Percentiles rank a stretch among this genome's conserved stretches.
Evolutionary conservation across 108 stramenopile genomes (phyloP).

Genomic region (Nitzschia sp.): DNA sequence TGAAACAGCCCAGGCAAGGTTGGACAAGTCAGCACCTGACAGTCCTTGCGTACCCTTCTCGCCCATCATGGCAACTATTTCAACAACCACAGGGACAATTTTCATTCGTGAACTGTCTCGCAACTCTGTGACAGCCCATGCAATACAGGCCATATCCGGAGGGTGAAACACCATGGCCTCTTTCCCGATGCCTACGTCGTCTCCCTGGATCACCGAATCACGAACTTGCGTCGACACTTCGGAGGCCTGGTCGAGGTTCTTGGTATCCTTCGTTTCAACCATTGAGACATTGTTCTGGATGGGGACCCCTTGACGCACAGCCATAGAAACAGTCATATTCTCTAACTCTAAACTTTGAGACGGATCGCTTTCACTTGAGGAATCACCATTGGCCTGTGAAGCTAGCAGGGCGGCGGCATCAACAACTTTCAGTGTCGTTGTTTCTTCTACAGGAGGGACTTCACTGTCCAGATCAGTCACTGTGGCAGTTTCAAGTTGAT

Average conservation of each 20-base stretch:
- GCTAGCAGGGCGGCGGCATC: constrained; percentile 45
- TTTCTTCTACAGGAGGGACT: constrained; percentile 15
- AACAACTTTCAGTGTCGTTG: constrained; percentile 31
- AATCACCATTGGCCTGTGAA: background rate
- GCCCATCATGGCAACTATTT: constrained; percentile 33
- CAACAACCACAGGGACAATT: constrained; percentile 33
- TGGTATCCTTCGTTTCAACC: background rate
- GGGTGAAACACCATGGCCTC: constrained; percentile 26
- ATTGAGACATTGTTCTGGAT: background rate
- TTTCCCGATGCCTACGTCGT: constrained; percentile 1
- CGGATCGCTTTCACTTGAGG: no score
- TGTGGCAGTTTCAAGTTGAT: background rate
- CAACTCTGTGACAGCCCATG: constrained; percentile 62
- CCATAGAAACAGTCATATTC: no score
- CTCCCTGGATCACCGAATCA: background rate
- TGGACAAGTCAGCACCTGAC: constrained; percentile 40
- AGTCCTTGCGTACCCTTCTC: constrained; percentile 17
- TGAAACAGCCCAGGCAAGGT: constrained; percentile 57
- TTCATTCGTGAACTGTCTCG: constrained; percentile 36
- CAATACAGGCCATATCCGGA: constrained; percentile 54
- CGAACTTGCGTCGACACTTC: no score
- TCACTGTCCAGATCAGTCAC: background rate
- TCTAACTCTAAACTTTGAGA: no score
- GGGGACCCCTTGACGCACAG: no score
- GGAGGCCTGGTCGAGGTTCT: background rate